A percentile compares a stretch with the other conserved stretches of the same genome.
Evolutionary conservation across 495 filamentous ascomycete genomes (phyloP).

Genomic region (Penicillium desertorum): DNA sequence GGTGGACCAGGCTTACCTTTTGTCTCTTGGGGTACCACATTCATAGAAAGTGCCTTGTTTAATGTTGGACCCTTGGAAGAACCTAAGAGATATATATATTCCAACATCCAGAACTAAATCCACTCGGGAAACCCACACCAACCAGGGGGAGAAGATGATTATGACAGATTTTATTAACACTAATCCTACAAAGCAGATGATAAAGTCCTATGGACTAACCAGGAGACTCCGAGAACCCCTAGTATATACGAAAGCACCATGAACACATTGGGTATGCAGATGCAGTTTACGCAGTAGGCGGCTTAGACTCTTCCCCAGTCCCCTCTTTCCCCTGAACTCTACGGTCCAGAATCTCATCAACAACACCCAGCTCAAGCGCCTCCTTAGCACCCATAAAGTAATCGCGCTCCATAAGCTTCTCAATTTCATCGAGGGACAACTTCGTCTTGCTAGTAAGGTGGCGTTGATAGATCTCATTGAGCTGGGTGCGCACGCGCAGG

Average conservation of each 20-base stretch:
- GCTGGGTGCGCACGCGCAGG: slow-evolving; percentile 73
- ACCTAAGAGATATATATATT: not conserved
- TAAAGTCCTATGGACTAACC: not conserved
- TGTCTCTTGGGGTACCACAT: too few relatives aligned
- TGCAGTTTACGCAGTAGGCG: slow-evolving; percentile 17
- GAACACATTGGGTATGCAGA: slow-evolving; percentile 3
- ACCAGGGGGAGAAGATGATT: not conserved
- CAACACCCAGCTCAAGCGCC: slow-evolving; percentile 82
- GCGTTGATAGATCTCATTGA: slow-evolving; percentile 85
- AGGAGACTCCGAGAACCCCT: not conserved
- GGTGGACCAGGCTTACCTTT: too few relatives aligned
- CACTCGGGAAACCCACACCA: not conserved
- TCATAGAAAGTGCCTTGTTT: not conserved
- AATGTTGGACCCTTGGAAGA: not conserved
- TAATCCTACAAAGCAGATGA: not conserved
- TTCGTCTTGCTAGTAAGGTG: slow-evolving; percentile 75
- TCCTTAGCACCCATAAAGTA: slow-evolving; percentile 89
- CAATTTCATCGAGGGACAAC: slow-evolving; percentile 72
- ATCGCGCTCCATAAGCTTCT: slow-evolving; percentile 94
- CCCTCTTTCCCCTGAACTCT: slow-evolving; percentile 45
- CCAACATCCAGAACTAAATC: not conserved
- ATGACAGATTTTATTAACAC: not conserved
- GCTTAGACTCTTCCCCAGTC: slow-evolving; percentile 24
- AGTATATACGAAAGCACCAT: not conserved
- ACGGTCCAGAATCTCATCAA: slow-evolving; percentile 80